Conservation (phyloP, 345 rosid genomes). For the Pugionium cornutum region DNA sequence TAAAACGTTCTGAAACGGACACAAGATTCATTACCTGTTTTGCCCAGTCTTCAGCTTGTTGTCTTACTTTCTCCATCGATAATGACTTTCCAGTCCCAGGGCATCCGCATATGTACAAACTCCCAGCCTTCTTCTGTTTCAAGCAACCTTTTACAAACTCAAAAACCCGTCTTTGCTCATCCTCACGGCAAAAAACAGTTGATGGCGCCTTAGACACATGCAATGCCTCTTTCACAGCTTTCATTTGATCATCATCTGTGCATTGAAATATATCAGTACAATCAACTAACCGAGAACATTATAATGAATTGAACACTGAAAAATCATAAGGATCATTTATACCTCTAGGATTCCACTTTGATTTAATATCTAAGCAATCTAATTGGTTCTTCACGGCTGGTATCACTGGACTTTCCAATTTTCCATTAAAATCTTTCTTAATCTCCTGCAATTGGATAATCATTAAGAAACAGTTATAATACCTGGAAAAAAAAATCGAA, state of each 20-base stretch:
- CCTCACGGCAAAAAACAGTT: slow-evolving; percentile 66
- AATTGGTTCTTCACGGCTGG: slow-evolving; percentile 37
- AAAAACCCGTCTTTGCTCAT: slow-evolving; percentile 62
- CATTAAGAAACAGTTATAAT: not conserved
- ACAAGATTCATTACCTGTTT: slow-evolving; percentile 47
- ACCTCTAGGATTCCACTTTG: slow-evolving; percentile 73
- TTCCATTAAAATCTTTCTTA: slow-evolving; percentile 35
- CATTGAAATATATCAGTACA: not conserved
- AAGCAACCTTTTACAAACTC: slow-evolving; percentile 69
- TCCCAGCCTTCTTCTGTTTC: slow-evolving; percentile 66
- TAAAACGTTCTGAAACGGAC: not conserved
- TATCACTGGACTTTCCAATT: slow-evolving; percentile 14
- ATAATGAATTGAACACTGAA: not conserved
- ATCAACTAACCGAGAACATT: not conserved
- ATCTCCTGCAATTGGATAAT: slow-evolving; percentile 27
- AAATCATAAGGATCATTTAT: slow-evolving; percentile 1
- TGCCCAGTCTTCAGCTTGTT: slow-evolving; percentile 59
- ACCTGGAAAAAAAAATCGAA: not conserved
- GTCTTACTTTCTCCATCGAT: slow-evolving; percentile 72
- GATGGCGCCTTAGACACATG: slow-evolving; percentile 76
- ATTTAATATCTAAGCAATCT: slow-evolving; percentile 34
- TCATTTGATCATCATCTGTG: slow-evolving; percentile 61
- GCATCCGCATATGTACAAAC: slow-evolving; percentile 77
- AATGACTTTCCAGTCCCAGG: slow-evolving; percentile 92
- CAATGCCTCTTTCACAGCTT: slow-evolving; percentile 69